Evolutionary conservation across 2,329 filamentous ascomycete species (phyloP).

Genomic region (Lasiodiplodia theobromae): DNA sequence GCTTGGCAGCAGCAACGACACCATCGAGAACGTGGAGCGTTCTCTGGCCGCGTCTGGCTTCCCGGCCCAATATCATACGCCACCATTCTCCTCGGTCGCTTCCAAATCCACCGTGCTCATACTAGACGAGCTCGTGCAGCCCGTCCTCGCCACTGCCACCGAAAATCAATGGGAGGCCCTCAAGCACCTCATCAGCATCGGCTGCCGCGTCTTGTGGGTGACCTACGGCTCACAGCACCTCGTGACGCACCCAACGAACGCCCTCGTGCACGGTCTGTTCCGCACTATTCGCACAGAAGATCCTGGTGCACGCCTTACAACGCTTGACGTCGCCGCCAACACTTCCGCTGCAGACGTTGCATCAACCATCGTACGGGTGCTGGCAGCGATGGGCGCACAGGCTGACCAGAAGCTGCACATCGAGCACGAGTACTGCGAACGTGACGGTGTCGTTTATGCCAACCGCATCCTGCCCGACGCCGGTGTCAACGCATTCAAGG

Average conservation of each 20-base stretch:
- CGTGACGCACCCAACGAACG: not conserved
- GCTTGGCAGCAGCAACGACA: not conserved
- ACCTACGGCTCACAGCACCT: slow-evolving; percentile 13
- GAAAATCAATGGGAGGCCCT: not conserved
- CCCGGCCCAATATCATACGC: not conserved
- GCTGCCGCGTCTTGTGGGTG: slow-evolving; percentile 11
- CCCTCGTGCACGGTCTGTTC: slow-evolving; percentile 5
- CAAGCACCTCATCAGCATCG: slow-evolving; percentile 11
- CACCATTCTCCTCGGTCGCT: not conserved
- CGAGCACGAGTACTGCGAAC: slow-evolving; percentile 16
- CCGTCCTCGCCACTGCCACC: slow-evolving; percentile 9
- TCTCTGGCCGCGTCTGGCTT: not conserved
- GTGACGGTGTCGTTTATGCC: not conserved
- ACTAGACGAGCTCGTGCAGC: slow-evolving; percentile 10
- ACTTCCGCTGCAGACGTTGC: not conserved
- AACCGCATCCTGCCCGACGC: slow-evolving; percentile 12
- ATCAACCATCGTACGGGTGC: not conserved
- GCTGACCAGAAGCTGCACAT: not conserved
- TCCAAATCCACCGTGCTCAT: slow-evolving; percentile 20
- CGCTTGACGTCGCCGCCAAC: slow-evolving; percentile 13
- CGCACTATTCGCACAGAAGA: slow-evolving; percentile 21
- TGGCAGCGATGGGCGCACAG: not conserved
- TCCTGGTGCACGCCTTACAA: not conserved
- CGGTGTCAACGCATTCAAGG: slow-evolving; percentile 1
- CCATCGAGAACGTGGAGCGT: not conserved